Percentiles rank a stretch among this genome's conserved stretches.
These are phyloP conservation scores for Chrysosphaeria jannelii DNA, from an alignment of 2,329 filamentous ascomycete species.

Conservation along the genomic window DNA sequence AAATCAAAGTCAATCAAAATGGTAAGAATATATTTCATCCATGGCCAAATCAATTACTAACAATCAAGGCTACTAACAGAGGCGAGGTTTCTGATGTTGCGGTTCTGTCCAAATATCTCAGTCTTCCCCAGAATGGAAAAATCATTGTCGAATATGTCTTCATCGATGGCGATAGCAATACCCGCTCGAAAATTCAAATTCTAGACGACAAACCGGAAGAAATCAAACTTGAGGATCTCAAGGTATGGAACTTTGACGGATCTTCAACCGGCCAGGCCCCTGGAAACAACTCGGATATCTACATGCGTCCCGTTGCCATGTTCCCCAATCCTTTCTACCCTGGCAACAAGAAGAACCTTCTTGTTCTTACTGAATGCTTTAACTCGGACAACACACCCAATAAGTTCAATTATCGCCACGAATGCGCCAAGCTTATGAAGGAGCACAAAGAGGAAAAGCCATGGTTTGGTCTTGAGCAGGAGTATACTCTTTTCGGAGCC, in stretches of 20 bases:
- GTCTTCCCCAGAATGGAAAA: slow-evolving; percentile 62
- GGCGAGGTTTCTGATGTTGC: no score
- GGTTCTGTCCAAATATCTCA: slow-evolving; percentile 79
- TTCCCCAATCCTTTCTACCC: slow-evolving; percentile 75
- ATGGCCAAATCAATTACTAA: no score
- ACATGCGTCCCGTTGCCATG: slow-evolving; percentile 11
- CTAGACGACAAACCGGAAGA: slow-evolving; percentile 4
- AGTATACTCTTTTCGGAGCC: slow-evolving; percentile 78
- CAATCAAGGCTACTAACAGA: no score
- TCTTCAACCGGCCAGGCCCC: slow-evolving; percentile 49
- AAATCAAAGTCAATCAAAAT: no score
- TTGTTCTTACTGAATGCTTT: slow-evolving; percentile 87
- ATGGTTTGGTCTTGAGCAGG: slow-evolving; percentile 96
- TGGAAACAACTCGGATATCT: slow-evolving; percentile 51
- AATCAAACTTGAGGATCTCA: slow-evolving; percentile 21
- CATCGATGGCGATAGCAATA: slow-evolving; percentile 60
- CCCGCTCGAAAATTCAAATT: slow-evolving; percentile 52
- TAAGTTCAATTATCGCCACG: slow-evolving; percentile 94
- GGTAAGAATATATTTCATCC: no score
- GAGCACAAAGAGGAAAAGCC: slow-evolving; percentile 54
- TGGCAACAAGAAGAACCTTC: slow-evolving; percentile 42
- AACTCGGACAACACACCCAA: slow-evolving; percentile 83
- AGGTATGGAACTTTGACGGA: slow-evolving; percentile 54
- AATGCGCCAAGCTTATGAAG: slow-evolving; percentile 72
- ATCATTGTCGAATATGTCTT: slow-evolving; percentile 44